Conservation (phyloP, 2,329 filamentous ascomycete genomes). For the Verticillium alfalfae region DNA sequence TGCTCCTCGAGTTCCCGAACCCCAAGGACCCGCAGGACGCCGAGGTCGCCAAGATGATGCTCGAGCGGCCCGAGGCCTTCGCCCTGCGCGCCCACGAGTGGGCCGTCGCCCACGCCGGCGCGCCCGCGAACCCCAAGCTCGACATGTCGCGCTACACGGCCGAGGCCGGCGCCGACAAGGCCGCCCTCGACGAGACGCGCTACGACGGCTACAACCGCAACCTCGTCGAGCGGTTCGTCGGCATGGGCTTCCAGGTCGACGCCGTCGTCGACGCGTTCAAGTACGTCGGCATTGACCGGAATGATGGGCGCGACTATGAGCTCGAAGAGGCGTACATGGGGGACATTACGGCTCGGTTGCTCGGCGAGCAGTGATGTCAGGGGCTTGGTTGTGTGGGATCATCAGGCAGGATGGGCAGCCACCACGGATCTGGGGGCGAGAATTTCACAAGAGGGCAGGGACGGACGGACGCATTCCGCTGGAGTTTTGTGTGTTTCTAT, state of each 20-base stretch:
- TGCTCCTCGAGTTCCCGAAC: conserved; percentile 87
- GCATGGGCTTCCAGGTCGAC: conserved; percentile 88
- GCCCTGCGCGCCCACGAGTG: conserved; percentile 81
- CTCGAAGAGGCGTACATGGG: conserved; percentile 88
- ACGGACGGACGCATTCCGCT: neutral
- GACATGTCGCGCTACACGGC: conserved; percentile 23
- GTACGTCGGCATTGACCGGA: conserved; percentile 74
- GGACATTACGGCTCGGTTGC: conserved; percentile 78
- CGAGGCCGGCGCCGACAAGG: neutral
- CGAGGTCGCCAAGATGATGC: conserved; percentile 86
- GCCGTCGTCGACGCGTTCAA: conserved; percentile 81
- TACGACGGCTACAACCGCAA: conserved; percentile 85
- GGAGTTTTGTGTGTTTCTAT: neutral
- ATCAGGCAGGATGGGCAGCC: too few species aligned
- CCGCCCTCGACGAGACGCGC: neutral
- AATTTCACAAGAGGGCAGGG: too few species aligned
- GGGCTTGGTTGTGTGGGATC: neutral
- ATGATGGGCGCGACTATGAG: conserved; percentile 73
- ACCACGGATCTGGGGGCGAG: too few species aligned
- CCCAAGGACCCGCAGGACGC: conserved; percentile 96
- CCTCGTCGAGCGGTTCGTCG: conserved; percentile 76
- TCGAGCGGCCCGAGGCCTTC: conserved; percentile 73
- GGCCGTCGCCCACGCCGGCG: conserved; percentile 78
- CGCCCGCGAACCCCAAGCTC: conserved; percentile 44
- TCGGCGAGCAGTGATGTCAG: conserved; percentile 61